Conservation (phyloP, 192 early-diverging fungal genomes). For the Mortierella claussenii region DNA sequence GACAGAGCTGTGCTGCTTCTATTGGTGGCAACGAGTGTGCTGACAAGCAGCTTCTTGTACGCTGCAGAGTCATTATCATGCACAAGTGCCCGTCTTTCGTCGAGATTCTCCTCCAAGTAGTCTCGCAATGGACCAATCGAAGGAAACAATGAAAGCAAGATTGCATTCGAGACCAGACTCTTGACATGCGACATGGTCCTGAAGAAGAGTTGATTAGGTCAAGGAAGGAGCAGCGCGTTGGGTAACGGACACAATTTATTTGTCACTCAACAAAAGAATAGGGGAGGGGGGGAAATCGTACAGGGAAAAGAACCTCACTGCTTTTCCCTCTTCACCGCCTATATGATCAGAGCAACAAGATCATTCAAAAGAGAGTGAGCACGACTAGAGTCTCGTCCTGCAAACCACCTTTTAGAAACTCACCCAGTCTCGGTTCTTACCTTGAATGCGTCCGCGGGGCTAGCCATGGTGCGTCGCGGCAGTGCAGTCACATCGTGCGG, state of each 20-base stretch:
- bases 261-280: too few species aligned
- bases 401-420: too few species aligned
- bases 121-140: conserved; percentile 12
- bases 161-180: conserved; percentile 30
- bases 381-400: too few species aligned
- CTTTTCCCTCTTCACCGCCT: too few species aligned
- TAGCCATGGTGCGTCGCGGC: conserved; percentile 20
- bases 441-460: conserved; percentile 22
- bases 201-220: not conserved
- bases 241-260: too few species aligned
- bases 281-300: too few species aligned
- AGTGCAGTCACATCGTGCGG: conserved; percentile 53
- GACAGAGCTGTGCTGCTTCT: not conserved
- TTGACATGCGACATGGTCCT: conserved; percentile 2
- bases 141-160: conserved; percentile 31
- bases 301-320: too few species aligned
- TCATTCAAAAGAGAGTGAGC: too few species aligned
- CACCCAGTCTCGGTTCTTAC: too few species aligned
- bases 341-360: too few species aligned
- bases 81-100: not conserved
- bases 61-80: conserved; percentile 4
- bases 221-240: too few species aligned
- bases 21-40: conserved; percentile 21
- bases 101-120: conserved; percentile 10
- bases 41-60: conserved; percentile 17